Evolutionary conservation across 768 basidiomycete species (phyloP), one percentile per base, ranked within the genome.

Genomic region (Flagelloscypha sp.): DNA sequence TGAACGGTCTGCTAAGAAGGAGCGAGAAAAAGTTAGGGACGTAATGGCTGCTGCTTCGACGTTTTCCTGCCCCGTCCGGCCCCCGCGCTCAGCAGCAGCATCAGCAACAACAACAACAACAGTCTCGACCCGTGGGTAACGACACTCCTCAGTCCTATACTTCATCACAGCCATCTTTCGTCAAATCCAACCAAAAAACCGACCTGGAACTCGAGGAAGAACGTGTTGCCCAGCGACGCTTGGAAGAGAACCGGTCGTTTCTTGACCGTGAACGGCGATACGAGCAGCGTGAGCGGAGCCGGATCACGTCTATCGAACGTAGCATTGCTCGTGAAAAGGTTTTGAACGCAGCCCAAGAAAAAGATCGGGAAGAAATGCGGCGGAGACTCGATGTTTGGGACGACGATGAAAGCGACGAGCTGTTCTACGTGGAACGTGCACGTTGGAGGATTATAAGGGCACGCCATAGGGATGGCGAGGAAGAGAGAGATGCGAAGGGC

Each of bases 261-360:
- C 87, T 25, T 9, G 45, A 98, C 90, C 79, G 90, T 30, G 93
- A 98, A 55, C 78, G 92, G 6, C 76, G 87, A n/a, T 92, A 93
- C 30, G 94, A 98, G 48, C 79, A 80, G 7, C 72, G 89, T 38
- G 95, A 99, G 56, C 72, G 90, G 19, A 67, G 76, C 6, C 77
- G 92, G 33, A 83, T 94, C 39, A 71, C 74, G 37, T 65, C 76
- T 4, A 65, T 90, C 7, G 87, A 89, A 47, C 76, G 87, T 3
- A 68, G 80, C 0, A 79, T 89, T 33, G 67, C 75, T 7, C 74
- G 85, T 11, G 82, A 89, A 38, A 71, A 74, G 5, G 70, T 73
- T 4, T 71, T 79, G 24, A 74, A 70, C 31, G 85, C 89, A 40
- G 77, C 78, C 8, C 84, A 92, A 54, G 83, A 85, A 18, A 76